Base-by-base conservation (phyloP, 2,329 filamentous ascomycete genomes). In the Verticillium dahliae region DNA sequence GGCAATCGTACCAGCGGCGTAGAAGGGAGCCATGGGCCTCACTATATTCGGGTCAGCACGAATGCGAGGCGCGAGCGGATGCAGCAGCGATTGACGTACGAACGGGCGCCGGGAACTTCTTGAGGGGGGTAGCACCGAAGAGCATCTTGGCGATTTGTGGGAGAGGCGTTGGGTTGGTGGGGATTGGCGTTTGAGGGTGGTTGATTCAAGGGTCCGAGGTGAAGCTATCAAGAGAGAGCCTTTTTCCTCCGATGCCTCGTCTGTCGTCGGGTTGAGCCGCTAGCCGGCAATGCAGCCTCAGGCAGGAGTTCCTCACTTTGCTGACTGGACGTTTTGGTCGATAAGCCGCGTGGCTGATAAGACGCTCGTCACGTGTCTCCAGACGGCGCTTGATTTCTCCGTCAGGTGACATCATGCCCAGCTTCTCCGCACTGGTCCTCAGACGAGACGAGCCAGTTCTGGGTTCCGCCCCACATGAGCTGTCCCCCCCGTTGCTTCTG, bases 21-120 rank as follows among this genome's bases (percentile, higher is more conserved):
- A 95, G 87, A 98, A 98, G 70, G 94, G 94, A 77, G 86, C 87
- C 88, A 96, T 88, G 71, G 94, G 92, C 84, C 86, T 86, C 81
- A 91, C 94, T 98, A 75, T 76, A 73, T 22, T 18, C 1, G 18
- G 18, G 45, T 52, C 22, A 52, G 45, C 18, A 11, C 45, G 45
- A n/a, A 18, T 52, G n/a, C 2, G 22, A n/a, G 45, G 45, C 11
- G 18, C 2, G 45, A 18, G 45, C 45, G 45, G 45, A 45, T 34
- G n/a, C 27, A 33, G 33, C 41, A 45, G 45, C 69, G 71, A 78
- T 80, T 76, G 74, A 88, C 90, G 73, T 85, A 94, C 90, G 81
- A 77, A 93, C 80, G 70, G 89, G 89, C 74, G 86, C 83, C 72
- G 88, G 87, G 81, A 91, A 94, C 84, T 92, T 93, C 85, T 92